Evolutionary conservation across 1,139 yeast genomes (phyloP), one percentile per base, ranked within the genome.

Genomic region (Kodamaea alishanica): DNA sequence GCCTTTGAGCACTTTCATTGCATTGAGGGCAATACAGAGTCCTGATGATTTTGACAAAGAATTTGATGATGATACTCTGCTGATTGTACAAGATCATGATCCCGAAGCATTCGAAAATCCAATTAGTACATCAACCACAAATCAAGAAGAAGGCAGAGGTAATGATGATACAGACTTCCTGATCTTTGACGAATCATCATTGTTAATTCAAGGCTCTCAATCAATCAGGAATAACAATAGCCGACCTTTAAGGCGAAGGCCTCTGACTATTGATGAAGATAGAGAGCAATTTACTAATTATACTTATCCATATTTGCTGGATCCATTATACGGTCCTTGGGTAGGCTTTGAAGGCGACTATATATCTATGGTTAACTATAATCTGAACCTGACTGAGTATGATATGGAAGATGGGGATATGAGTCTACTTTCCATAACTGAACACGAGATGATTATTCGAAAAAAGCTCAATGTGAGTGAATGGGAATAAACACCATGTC

Each of bases 1-100:
- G 24, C 86, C 87, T 2, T 62, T 81, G 39, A 72, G 75, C 37
- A 70, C 67, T 36, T 81, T 78, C 50, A 80, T 81, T 49, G 86
- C 87, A 0, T 63, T 81, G 48, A 70, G 82, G 47, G 81, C 86
- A 4, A 77, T 81, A 28, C 73, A 73, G 45, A 69, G 68, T 41
- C 73, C 73, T 1, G 51, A 54, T 33, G 62, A 65, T 38, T 70
- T 62, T 43, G 75, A 70, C 39, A 62, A 63, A 38, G 74, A 68
- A 33, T 70, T 69, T 49, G 72, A 69, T 40, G 73, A 68, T 36
- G 70, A 65, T 41, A 33, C 44, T 12, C 49, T 45, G 51, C 46
- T 45, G 47, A 33, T 44, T 15, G 26, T 38, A 10, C 28, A 39
- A n/a, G 47, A 43, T 9, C 40, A 33, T 27, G 45, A 41, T 7